Conservation (phyloP, 176 grass and related monocot species). For the Alopecurus myosuroides region DNA sequence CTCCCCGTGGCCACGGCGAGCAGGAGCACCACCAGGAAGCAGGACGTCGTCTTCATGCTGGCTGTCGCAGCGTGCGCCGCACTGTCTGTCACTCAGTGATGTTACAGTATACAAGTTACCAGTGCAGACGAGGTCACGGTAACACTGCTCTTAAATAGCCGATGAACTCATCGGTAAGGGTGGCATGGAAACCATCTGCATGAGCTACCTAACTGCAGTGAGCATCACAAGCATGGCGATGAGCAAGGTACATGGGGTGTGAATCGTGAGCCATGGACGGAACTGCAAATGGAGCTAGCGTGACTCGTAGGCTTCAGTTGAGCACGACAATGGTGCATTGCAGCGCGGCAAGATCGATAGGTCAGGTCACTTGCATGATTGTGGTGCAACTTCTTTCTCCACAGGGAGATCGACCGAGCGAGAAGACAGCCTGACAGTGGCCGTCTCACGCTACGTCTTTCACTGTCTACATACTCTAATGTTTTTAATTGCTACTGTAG, state of each 20-base stretch:
- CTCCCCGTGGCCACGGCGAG: conserved; percentile 40
- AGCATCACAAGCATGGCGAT: conserved; percentile 44
- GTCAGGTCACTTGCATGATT: conserved; percentile 19
- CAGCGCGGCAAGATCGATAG: neutral
- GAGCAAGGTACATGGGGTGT: neutral
- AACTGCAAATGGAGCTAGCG: neutral
- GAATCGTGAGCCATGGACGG: conserved; percentile 19
- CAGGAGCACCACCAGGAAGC: conserved; percentile 41
- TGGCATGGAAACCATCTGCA: conserved; percentile 26
- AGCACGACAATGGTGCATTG: neutral
- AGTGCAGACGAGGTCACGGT: conserved; percentile 8
- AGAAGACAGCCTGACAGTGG: neutral
- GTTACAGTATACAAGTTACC: neutral
- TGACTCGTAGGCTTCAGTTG: conserved; percentile 1
- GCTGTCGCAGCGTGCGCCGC: neutral
- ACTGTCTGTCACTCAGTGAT: neutral
- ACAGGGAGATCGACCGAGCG: neutral
- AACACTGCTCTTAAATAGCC: conserved; percentile 51
- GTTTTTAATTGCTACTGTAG: too few relatives aligned
- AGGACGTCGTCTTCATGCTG: conserved; percentile 46
- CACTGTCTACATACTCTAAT: neutral
- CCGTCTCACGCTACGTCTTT: neutral
- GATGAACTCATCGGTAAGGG: neutral
- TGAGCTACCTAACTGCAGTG: conserved; percentile 52
- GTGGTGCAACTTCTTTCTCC: neutral